Conservation (phyloP, 176 grass and related monocot genomes). For the Lolium perenne region DNA sequence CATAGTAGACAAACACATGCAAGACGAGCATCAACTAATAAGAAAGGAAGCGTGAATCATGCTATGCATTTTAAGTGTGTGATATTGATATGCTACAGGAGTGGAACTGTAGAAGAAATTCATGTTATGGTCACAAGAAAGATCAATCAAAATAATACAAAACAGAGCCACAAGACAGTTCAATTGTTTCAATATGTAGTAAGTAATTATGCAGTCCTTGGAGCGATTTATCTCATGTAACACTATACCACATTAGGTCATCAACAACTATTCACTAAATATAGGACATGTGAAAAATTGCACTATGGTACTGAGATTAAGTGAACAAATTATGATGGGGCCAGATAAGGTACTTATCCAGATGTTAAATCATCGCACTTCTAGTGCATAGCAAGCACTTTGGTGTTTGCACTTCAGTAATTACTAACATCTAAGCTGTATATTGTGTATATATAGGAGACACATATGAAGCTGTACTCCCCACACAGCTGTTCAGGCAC, state of each 20-base stretch:
- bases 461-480: slow-evolving; percentile 26
- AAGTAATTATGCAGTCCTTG: slow-evolving; percentile 13
- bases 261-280: slow-evolving; percentile 8
- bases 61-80: neutral
- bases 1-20: slow-evolving; percentile 34
- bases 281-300: slow-evolving; percentile 21
- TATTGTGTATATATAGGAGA: neutral
- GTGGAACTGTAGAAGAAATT: slow-evolving; percentile 11
- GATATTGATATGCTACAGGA: slow-evolving; percentile 16
- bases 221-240: slow-evolving; percentile 16
- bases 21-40: slow-evolving; percentile 34
- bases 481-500: neutral
- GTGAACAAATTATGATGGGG: slow-evolving; percentile 11
- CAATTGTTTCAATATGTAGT: slow-evolving; percentile 1
- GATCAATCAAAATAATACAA: slow-evolving; percentile 1
- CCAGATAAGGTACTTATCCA: slow-evolving; percentile 11
- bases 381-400: slow-evolving; percentile 25
- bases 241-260: slow-evolving; percentile 10
- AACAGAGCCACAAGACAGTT: slow-evolving; percentile 29
- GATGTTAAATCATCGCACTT: slow-evolving; percentile 6
- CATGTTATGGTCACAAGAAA: neutral
- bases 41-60: slow-evolving; percentile 23
- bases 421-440: slow-evolving; percentile 10
- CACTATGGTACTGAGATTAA: slow-evolving; percentile 10
- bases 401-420: neutral